Conservation (phyloP, 2,329 filamentous ascomycete genomes). For the Elsinoe fawcettii region DNA sequence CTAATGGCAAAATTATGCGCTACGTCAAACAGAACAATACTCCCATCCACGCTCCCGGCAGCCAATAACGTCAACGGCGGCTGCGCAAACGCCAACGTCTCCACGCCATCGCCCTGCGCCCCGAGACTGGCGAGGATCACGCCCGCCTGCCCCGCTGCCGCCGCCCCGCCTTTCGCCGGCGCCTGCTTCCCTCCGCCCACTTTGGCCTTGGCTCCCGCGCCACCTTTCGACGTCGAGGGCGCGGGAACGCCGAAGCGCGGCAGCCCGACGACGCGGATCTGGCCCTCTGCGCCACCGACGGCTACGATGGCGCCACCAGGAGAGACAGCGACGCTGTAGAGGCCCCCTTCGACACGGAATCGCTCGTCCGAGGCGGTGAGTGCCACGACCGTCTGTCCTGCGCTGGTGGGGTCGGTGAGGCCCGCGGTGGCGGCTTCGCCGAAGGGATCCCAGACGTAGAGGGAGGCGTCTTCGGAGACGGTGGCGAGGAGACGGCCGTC, state of each 20-base stretch:
- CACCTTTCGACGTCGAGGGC: conserved; percentile 30
- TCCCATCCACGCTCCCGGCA: conserved; percentile 56
- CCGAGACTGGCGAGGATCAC: conserved; percentile 77
- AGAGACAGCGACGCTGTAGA: conserved; percentile 80
- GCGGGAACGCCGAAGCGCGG: conserved; percentile 49
- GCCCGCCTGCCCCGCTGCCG: conserved; percentile 49
- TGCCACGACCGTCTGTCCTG: conserved; percentile 59
- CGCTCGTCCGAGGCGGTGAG: conserved; percentile 77
- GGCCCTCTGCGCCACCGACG: conserved; percentile 78
- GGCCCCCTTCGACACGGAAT: conserved; percentile 82
- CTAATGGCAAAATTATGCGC: conserved; percentile 81
- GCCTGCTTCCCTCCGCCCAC: conserved; percentile 39
- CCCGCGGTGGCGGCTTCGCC: conserved; percentile 63
- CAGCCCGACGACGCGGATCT: conserved; percentile 76
- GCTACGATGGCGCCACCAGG: conserved; percentile 73
- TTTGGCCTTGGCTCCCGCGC: conserved; percentile 43
- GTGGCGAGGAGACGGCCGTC: conserved; percentile 83
- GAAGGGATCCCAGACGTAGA: conserved; percentile 92
- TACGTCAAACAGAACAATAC: conserved; percentile 79
- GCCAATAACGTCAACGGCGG: conserved; percentile 54
- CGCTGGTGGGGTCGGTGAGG: conserved; percentile 35
- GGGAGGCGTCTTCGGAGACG: conserved; percentile 76
- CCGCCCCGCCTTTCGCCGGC: conserved; percentile 32
- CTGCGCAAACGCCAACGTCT: conserved; percentile 62
- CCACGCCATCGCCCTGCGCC: conserved; percentile 69